These are phyloP conservation scores for Saururus chinensis DNA, from an alignment of 164 flowering plant genomes.

Conservation along the genomic window DNA sequence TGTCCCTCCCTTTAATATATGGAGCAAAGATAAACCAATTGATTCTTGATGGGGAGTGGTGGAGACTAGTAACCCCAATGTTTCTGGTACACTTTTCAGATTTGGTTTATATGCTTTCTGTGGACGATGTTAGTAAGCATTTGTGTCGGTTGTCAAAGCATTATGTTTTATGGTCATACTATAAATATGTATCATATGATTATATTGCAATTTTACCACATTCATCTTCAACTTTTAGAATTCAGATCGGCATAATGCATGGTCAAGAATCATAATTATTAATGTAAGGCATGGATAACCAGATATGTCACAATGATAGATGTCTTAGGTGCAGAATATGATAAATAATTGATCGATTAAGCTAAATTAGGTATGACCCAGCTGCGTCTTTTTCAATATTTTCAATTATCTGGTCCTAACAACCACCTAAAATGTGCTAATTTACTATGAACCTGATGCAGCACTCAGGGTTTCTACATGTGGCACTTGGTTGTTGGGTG, in stretches of 20 bases:
- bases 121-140: neutral
- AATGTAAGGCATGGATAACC: too few species aligned
- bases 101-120: constrained; percentile 39
- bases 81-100: constrained; percentile 78
- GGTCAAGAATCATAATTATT: too few species aligned
- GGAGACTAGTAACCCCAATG: constrained; percentile 88
- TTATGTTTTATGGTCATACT: neutral
- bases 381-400: too few species aligned
- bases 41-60: constrained; percentile 74
- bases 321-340: too few species aligned
- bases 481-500: constrained; percentile 56
- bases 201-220: too few species aligned
- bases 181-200: too few species aligned
- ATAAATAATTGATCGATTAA: too few species aligned
- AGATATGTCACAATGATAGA: too few species aligned
- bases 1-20: constrained; percentile 52
- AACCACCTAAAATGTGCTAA: neutral
- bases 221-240: too few species aligned
- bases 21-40: constrained; percentile 69
- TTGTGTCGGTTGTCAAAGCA: neutral
- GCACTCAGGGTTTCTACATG: constrained; percentile 66
- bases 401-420: neutral
- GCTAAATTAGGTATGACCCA: too few species aligned
- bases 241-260: too few species aligned
- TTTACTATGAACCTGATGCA: constrained; percentile 19